A percentile compares a stretch with the other conserved stretches of the same genome.
Evolutionary conservation across 2,329 filamentous ascomycete species (phyloP).

Genomic region (Ophiostoma sp.): DNA sequence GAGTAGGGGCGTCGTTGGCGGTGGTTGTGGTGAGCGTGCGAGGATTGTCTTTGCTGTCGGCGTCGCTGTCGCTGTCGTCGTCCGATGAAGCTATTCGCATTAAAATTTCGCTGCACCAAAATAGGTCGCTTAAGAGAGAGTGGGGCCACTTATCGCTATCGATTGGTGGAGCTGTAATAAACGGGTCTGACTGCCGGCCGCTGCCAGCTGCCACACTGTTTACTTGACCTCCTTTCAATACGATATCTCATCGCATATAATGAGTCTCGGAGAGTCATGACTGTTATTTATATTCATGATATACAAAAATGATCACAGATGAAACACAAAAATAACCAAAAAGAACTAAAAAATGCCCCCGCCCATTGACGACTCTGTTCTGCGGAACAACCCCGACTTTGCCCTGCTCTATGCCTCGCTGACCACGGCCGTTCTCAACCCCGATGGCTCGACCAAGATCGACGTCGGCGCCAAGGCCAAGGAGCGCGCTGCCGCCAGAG

Average conservation of each 20-base stretch:
- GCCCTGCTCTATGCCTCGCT: slow-evolving; percentile 53
- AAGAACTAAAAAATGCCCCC: slow-evolving; percentile 33
- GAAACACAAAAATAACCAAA: neutral
- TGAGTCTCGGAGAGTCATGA: too few relatives aligned
- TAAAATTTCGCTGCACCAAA: slow-evolving; percentile 21
- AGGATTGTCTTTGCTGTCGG: neutral
- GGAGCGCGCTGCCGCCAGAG: slow-evolving; percentile 38
- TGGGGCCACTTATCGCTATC: slow-evolving; percentile 11
- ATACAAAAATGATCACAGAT: neutral
- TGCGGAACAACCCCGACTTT: slow-evolving; percentile 56
- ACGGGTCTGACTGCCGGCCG: neutral
- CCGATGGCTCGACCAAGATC: slow-evolving; percentile 54
- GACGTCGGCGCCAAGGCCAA: slow-evolving; percentile 44
- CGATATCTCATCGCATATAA: too few relatives aligned
- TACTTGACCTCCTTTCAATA: neutral
- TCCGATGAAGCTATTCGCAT: slow-evolving; percentile 12
- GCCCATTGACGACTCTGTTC: slow-evolving; percentile 50
- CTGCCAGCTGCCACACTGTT: slow-evolving; percentile 11
- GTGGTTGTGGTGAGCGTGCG: neutral
- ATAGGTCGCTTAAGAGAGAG: neutral
- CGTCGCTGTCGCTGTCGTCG: neutral
- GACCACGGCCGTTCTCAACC: slow-evolving; percentile 49
- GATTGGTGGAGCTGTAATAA: neutral
- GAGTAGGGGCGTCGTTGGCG: neutral
- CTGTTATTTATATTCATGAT: neutral